phyloP scores from a whole-genome alignment of 1,284 basidiomycete genomes.

The Malassezia caprae region DNA sequence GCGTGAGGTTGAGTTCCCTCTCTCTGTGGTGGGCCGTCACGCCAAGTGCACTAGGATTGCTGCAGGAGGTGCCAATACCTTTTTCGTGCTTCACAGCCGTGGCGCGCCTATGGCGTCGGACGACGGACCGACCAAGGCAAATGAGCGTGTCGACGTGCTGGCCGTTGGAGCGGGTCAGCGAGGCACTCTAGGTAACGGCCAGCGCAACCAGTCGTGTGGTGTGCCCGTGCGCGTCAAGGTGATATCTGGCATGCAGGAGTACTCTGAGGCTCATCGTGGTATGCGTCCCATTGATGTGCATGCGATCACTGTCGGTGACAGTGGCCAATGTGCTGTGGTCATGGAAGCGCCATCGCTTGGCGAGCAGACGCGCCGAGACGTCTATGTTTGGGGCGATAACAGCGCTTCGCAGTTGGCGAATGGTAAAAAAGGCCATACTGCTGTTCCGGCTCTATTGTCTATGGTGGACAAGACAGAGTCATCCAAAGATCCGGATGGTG shows the following conservation, averaged over 20 bases:
- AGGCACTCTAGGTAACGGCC: conserved; percentile 74
- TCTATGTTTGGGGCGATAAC: conserved; percentile 53
- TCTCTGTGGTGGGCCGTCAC: background rate
- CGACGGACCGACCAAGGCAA: conserved; percentile 15
- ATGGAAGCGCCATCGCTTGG: conserved; percentile 35
- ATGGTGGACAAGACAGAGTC: conserved; percentile 46
- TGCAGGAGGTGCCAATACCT: conserved; percentile 38
- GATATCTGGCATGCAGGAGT: conserved; percentile 65
- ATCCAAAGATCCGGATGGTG: conserved; percentile 12
- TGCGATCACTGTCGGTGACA: conserved; percentile 58
- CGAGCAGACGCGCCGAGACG: conserved; percentile 50
- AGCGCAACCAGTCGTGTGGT: conserved; percentile 65
- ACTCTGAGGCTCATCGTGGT: conserved; percentile 18
- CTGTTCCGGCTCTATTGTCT: conserved; percentile 58
- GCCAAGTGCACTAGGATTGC: conserved; percentile 50
- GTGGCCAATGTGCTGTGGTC: conserved; percentile 55
- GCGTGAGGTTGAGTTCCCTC: conserved; percentile 64
- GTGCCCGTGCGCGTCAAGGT: conserved; percentile 66
- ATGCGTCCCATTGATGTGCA: conserved; percentile 61
- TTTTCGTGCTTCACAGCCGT: conserved; percentile 31
- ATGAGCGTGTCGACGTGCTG: conserved; percentile 56
- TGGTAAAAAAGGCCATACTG: conserved; percentile 65
- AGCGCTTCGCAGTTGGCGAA: conserved; percentile 55
- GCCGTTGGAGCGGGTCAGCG: conserved; percentile 74
- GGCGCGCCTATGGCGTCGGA: conserved; percentile 3